phyloP scores from a whole-genome alignment of 805 yeast genomes.

The Yarrowia phangngaensis region DNA sequence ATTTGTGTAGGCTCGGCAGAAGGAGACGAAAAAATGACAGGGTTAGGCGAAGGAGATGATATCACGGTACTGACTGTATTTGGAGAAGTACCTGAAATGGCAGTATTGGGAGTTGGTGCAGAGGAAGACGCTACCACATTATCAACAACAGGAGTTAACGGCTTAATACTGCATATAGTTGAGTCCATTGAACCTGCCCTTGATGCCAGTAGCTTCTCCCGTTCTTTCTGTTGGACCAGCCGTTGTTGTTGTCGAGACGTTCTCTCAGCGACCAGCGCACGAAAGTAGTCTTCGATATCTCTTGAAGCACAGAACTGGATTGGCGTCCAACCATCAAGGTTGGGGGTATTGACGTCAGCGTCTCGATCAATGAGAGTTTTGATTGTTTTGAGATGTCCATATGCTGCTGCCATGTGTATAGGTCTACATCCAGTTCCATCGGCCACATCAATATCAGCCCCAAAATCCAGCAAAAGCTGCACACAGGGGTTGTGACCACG shows the following conservation, averaged over 20 bases:
- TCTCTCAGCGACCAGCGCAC: conserved; percentile 24
- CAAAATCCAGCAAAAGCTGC: conserved; percentile 61
- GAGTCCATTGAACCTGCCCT: conserved; percentile 6
- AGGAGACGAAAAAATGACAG: too few species aligned
- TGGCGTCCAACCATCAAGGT: conserved; percentile 63
- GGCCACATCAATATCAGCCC: conserved; percentile 69
- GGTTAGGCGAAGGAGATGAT: too few species aligned
- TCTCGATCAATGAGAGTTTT: conserved; percentile 50
- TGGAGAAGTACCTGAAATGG: conserved; percentile 1
- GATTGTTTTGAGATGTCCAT: conserved; percentile 58
- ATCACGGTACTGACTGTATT: background rate
- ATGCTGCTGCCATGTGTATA: conserved; percentile 74
- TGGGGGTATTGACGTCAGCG: conserved; percentile 49
- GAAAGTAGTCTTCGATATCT: conserved; percentile 44
- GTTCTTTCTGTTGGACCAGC: conserved; percentile 7
- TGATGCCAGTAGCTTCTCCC: background rate
- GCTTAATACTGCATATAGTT: conserved; percentile 5
- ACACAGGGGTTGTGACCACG: conserved; percentile 61
- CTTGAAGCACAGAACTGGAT: conserved; percentile 55
- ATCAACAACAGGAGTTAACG: conserved; percentile 1
- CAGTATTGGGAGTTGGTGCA: background rate
- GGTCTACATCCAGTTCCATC: conserved; percentile 80
- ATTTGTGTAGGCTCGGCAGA: too few species aligned
- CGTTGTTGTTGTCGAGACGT: conserved; percentile 18
- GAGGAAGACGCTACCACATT: background rate